phyloP scores from a whole-genome alignment of 2,329 filamentous ascomycete genomes.

The Fusarium humuli region DNA sequence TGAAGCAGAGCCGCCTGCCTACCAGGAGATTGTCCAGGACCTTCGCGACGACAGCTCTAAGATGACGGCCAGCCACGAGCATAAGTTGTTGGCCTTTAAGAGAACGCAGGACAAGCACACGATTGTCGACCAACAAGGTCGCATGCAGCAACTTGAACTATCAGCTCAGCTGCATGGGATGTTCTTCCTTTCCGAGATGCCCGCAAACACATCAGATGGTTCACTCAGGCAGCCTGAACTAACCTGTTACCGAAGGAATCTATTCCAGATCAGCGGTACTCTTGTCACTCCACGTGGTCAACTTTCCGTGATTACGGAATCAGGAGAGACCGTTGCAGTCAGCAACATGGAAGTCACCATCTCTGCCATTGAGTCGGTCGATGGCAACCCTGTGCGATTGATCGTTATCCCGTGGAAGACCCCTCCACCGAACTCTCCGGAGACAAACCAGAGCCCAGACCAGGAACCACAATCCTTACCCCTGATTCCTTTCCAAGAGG shows the following conservation, averaged over 20 bases:
- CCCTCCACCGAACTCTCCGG: slow-evolving; percentile 81
- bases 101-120: slow-evolving; percentile 69
- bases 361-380: slow-evolving; percentile 93
- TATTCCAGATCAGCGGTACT: slow-evolving; percentile 95
- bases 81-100: slow-evolving; percentile 70
- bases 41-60: slow-evolving; percentile 69
- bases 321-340: slow-evolving; percentile 85
- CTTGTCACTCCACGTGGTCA: slow-evolving; percentile 83
- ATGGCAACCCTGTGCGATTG: slow-evolving; percentile 90
- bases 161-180: slow-evolving; percentile 85
- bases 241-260: slow-evolving; percentile 94
- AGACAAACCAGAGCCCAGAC: slow-evolving; percentile 73
- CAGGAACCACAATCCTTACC: slow-evolving; percentile 89
- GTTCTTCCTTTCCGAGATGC: slow-evolving; percentile 88
- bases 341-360: slow-evolving; percentile 86
- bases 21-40: slow-evolving; percentile 71
- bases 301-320: slow-evolving; percentile 83
- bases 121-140: slow-evolving; percentile 69
- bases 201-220: slow-evolving; percentile 70
- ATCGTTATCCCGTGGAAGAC: slow-evolving; percentile 99
- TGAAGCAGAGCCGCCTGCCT: slow-evolving; percentile 65
- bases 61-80: slow-evolving; percentile 68
- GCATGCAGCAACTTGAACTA: slow-evolving; percentile 70
- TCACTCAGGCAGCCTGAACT: slow-evolving; percentile 78
- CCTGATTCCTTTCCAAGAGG: slow-evolving; percentile 74